Conservation (phyloP, 1,284 basidiomycete genomes). For the Flammula alnicola region DNA sequence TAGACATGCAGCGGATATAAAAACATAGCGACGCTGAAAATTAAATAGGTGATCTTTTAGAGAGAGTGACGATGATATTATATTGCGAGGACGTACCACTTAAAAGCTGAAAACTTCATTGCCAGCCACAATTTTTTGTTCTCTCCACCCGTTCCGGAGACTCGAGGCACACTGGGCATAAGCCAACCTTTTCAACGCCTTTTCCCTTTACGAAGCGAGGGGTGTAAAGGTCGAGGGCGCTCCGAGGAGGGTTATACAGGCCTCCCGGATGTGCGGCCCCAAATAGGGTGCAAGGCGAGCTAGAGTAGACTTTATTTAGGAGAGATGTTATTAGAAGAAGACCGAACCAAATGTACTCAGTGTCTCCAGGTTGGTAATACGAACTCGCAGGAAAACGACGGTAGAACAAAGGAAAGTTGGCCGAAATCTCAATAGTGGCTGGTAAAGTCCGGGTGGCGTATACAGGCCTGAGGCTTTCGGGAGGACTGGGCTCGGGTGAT, state of each 20-base stretch:
- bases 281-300: constrained; percentile 40
- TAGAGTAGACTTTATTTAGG: constrained; percentile 22
- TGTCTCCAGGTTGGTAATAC: constrained; percentile 42
- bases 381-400: constrained; percentile 66
- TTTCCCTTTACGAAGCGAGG: constrained; percentile 77
- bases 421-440: constrained; percentile 45
- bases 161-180: constrained; percentile 81
- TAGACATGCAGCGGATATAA: constrained; percentile 4
- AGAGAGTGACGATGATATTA: not conserved
- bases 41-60: not conserved
- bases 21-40: constrained; percentile 6
- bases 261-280: constrained; percentile 48
- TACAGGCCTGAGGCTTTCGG: constrained; percentile 8
- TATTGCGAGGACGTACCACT: constrained; percentile 55
- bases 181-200: constrained; percentile 69
- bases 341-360: constrained; percentile 32
- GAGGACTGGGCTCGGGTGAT: not conserved
- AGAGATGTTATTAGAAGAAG: not conserved
- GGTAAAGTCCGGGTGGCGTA: constrained; percentile 52
- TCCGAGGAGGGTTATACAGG: constrained; percentile 59
- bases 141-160: constrained; percentile 62
- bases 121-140: constrained; percentile 69
- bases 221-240: constrained; percentile 71
- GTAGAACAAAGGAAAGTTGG: constrained; percentile 62
- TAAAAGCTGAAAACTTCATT: constrained; percentile 82